Evolutionary conservation across 2,329 filamentous ascomycete genomes (phyloP), one percentile per base, ranked within the genome.

Genomic region (Aspergillus chevalieri): DNA sequence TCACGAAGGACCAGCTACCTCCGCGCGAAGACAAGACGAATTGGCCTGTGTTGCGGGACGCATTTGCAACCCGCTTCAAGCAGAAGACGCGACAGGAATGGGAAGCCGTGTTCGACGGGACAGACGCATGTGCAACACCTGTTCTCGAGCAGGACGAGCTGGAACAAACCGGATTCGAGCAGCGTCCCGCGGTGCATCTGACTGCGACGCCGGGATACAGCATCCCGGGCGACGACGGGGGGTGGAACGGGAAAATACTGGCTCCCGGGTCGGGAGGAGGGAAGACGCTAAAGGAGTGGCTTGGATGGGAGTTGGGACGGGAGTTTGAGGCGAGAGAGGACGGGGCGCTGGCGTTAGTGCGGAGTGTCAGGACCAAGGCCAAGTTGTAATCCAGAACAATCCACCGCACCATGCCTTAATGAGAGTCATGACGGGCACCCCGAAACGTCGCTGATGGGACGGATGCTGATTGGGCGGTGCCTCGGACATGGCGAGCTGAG

Each of bases 111-210:
- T 97, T 96, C 65, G 88, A 95, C 65, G 88, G 87, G 9, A 93
- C 87, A 0, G 92, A 97, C 71, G 92, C 92, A 1, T 97, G 92
- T 67, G 89, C 86, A 55, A 89, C 88, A n/a, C 92, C 92, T 0
- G 87, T 97, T 1, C 73, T 95, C 39, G 84, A 83, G 30, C 87
- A 89, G 56, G 62, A 58, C 0, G 90, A 95, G 70, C 74, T 95
- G 41, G 81, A 89, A 61, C 56, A 65, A n/a, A 71, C 66, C 17
- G 78, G 77, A 0, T 83, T 68, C 53, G 71, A 76, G 28, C 74
- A 75, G 49, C 61, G 73, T 15, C 65, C 70, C 5, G 65, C 71
- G 7, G 74, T 78, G 22, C 72, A 63, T 33, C 68, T 96, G 61
- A 78, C 76, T 34, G 77, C 74, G 21, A 90, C 87, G 9, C 90